A percentile compares a stretch with the other conserved stretches of the same genome.
Conservation (phyloP, 257 asterid species). For the Jaltomata sinuosa region DNA sequence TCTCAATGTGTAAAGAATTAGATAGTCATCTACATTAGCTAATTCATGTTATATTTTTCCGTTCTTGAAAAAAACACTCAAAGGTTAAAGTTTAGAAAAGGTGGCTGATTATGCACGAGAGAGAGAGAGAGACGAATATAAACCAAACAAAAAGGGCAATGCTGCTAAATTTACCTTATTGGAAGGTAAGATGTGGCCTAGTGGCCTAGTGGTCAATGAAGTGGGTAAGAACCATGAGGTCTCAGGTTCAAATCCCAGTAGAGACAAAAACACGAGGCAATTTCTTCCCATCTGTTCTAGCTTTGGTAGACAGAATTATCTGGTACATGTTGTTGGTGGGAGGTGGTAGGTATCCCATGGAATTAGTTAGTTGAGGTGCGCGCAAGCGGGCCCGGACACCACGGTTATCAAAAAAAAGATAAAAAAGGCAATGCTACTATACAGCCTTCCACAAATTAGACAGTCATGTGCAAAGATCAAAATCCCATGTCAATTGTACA, state of each 20-base stretch:
- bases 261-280: no score
- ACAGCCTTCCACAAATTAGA: not conserved
- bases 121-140: not conserved
- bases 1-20: not conserved
- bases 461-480: not conserved
- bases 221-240: no score
- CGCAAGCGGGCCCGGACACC: no score
- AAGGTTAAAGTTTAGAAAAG: not conserved
- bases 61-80: not conserved
- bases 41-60: not conserved
- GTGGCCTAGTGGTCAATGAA: no score
- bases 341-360: no score
- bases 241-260: no score
- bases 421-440: not conserved
- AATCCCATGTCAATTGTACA: not conserved
- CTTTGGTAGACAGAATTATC: no score
- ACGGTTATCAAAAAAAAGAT: no score
- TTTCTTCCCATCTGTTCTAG: no score
- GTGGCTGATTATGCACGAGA: not conserved
- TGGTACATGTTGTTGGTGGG: no score
- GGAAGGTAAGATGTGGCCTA: not conserved
- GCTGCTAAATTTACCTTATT: not conserved
- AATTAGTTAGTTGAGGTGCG: no score
- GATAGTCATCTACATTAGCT: not conserved
- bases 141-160: not conserved